Evolutionary conservation across 2,329 filamentous ascomycete species (phyloP).

Genomic region (Tolypocladium sp.): DNA sequence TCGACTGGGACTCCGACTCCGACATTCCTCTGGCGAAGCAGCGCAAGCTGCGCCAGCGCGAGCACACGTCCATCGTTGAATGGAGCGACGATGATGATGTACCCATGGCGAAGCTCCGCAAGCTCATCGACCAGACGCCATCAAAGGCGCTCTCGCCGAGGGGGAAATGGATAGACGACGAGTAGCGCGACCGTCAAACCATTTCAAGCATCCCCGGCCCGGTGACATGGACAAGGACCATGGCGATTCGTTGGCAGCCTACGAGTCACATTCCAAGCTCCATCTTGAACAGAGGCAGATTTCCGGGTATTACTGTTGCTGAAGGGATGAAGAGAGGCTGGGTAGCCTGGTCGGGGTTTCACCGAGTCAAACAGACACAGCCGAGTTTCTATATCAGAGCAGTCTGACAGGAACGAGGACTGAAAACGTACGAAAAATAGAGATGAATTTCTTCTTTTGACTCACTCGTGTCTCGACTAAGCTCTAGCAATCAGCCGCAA

Average conservation of each 20-base stretch:
- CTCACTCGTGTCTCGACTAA: not conserved
- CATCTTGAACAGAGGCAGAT: not conserved
- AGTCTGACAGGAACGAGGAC: not conserved
- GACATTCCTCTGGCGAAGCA: not conserved
- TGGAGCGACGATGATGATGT: not conserved
- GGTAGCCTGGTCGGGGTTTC: not conserved
- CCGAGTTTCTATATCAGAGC: not conserved
- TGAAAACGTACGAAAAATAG: not conserved
- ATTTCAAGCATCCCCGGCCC: not conserved
- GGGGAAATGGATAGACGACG: not conserved
- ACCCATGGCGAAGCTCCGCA: not conserved
- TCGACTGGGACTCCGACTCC: not conserved
- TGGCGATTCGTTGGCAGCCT: not conserved
- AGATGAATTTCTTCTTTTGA: not conserved
- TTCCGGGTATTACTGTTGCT: not conserved
- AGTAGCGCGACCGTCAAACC: not conserved
- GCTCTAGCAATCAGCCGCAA: not conserved
- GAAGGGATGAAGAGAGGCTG: not conserved
- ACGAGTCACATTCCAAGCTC: not conserved
- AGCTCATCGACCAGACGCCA: not conserved
- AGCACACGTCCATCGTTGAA: not conserved
- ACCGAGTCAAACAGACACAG: not conserved
- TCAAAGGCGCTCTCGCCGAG: not conserved
- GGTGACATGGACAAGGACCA: not conserved
- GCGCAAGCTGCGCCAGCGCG: not conserved